Evolutionary conservation across 164 flowering plant genomes (phyloP).

Genomic region (Warburgia ugandensis): DNA sequence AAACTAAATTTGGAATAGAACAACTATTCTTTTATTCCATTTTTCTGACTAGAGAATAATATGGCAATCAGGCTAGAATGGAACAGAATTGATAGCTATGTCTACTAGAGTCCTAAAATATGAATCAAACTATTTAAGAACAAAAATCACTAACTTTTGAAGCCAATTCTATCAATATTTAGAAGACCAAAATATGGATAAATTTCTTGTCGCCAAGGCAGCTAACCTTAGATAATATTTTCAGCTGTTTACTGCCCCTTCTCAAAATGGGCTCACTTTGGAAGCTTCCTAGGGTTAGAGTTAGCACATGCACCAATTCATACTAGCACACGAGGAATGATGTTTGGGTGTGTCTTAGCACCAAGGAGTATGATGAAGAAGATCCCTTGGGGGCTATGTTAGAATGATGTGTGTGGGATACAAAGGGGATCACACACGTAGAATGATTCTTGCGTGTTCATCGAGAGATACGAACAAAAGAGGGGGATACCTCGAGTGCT

Average conservation of each 20-base stretch:
- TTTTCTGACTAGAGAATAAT: no score
- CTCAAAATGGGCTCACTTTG: not conserved
- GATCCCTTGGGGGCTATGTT: not conserved
- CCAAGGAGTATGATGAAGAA: slow-evolving; percentile 11
- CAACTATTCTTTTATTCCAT: no score
- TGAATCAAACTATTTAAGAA: no score
- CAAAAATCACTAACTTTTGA: no score
- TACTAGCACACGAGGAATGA: slow-evolving; percentile 6
- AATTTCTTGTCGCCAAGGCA: no score
- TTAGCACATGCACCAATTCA: no score
- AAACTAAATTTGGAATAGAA: no score
- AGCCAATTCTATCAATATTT: not conserved
- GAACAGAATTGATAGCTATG: no score
- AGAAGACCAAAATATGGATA: not conserved
- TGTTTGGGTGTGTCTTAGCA: slow-evolving; percentile 9
- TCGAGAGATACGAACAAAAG: slow-evolving; percentile 12
- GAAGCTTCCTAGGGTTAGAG: not conserved
- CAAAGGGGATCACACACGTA: slow-evolving; percentile 1
- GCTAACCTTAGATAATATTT: no score
- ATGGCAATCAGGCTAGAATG: no score
- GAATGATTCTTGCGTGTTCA: slow-evolving; percentile 13
- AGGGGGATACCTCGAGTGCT: not conserved
- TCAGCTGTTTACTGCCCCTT: not conserved
- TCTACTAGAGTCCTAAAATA: no score
- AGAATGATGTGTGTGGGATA: slow-evolving; percentile 1